Evolutionary conservation across 192 early-diverging fungal species (phyloP).

Genomic region (Coemansia sp.): DNA sequence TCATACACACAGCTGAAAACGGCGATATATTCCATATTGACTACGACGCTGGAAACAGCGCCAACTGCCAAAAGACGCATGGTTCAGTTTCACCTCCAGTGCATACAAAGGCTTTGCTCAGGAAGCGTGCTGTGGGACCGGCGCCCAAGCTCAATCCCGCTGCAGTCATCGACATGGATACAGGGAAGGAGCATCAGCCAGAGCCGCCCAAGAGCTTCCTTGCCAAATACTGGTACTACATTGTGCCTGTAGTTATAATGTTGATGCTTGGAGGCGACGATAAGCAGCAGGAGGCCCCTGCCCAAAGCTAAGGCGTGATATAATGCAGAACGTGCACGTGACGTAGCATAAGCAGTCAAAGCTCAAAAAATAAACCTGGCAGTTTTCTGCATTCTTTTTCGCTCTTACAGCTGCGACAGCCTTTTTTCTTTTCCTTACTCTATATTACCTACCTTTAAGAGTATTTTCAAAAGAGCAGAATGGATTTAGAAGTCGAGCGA

Average conservation of each 20-base stretch:
- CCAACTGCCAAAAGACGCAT: slow-evolving; percentile 17
- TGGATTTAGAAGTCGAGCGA: slow-evolving; percentile 36
- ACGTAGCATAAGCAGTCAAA: slow-evolving; percentile 2
- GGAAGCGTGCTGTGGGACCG: slow-evolving; percentile 21
- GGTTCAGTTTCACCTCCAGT: background rate
- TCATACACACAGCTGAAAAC: slow-evolving; percentile 20
- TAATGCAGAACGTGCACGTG: slow-evolving; percentile 3
- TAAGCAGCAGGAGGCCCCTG: slow-evolving; percentile 42
- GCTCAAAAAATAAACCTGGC: background rate
- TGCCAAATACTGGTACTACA: slow-evolving; percentile 60
- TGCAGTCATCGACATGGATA: slow-evolving; percentile 24
- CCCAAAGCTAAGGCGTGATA: slow-evolving; percentile 12
- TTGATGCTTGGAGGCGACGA: slow-evolving; percentile 46
- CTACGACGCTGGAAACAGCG: slow-evolving; percentile 31
- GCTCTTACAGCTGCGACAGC: background rate
- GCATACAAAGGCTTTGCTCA: slow-evolving; percentile 21
- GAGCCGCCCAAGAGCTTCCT: slow-evolving; percentile 56
- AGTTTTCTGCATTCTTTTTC: background rate
- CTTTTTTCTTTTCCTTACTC: background rate
- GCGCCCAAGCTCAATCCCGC: slow-evolving; percentile 31
- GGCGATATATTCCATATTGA: slow-evolving; percentile 36
- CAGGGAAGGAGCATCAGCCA: slow-evolving; percentile 45
- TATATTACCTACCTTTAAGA: background rate
- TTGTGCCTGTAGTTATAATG: slow-evolving; percentile 52
- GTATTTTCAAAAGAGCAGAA: background rate